A percentile compares a stretch with the other conserved stretches of the same genome.
Evolutionary conservation across 2,329 filamentous ascomycete genomes (phyloP).

Genomic region (Diatrype stigma): DNA sequence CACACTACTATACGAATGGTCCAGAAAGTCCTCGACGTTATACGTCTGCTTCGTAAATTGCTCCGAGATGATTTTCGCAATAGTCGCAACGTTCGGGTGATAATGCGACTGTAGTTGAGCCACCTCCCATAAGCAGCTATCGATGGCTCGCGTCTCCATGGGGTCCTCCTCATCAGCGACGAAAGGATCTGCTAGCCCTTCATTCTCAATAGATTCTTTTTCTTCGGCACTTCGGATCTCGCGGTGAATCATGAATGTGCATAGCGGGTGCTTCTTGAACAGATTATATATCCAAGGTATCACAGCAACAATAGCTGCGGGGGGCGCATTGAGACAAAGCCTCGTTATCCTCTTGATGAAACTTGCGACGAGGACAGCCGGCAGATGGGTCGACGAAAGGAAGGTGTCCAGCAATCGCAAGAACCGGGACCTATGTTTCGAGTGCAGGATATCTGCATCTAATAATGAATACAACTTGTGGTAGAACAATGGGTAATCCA

Average conservation of each 20-base stretch:
- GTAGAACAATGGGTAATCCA: slow-evolving; percentile 96
- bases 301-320: slow-evolving; percentile 81
- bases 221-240: slow-evolving; percentile 55
- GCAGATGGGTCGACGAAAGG: slow-evolving; percentile 85
- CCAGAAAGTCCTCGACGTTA: slow-evolving; percentile 94
- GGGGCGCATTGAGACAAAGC: slow-evolving; percentile 81
- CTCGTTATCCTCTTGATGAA: slow-evolving; percentile 93
- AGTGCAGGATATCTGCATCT: slow-evolving; percentile 81
- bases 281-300: slow-evolving; percentile 96
- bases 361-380: slow-evolving; percentile 83
- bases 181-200: slow-evolving; percentile 70
- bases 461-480: slow-evolving; percentile 89
- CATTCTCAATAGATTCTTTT: slow-evolving; percentile 55
- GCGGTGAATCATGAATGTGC: slow-evolving; percentile 95
- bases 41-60: slow-evolving; percentile 97
- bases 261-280: slow-evolving; percentile 81
- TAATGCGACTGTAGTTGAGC: slow-evolving; percentile 89
- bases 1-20: slow-evolving; percentile 84
- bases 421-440: slow-evolving; percentile 88
- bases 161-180: slow-evolving; percentile 72
- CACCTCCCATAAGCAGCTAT: slow-evolving; percentile 93
- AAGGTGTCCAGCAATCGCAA: slow-evolving; percentile 91
- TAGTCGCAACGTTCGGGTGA: slow-evolving; percentile 92
- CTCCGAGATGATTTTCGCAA: slow-evolving; percentile 89
- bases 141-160: slow-evolving; percentile 79